Base-by-base conservation (phyloP, 2,329 filamentous ascomycete genomes). In the Chaetothyriales sp. region DNA sequence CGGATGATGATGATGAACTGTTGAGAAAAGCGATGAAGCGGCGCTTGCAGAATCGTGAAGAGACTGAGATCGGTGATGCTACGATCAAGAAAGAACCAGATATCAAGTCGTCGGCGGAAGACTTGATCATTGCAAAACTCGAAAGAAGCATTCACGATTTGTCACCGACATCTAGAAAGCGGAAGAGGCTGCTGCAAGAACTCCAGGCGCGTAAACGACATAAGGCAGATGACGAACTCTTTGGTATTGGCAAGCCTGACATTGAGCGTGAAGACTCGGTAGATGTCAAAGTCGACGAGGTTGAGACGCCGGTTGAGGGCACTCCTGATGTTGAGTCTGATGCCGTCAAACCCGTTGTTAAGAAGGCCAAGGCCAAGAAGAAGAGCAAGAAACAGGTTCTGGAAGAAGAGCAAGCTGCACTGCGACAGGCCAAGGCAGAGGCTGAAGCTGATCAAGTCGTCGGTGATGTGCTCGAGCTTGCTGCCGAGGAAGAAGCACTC, bases 151-250 rank as follows among this genome's bases (percentile, higher is more conserved):
- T 63, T 25, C 62, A 70, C 65, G 61, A 84, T 69, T 64, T 78
- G 25, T 74, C 76, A 19, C 69, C 74, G 20, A 68, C 66, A 39
- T 74, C 73, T n/a, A 72, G 70, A 64, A 92, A 94, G 65, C 80
- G 84, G 57, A 92, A 90, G 66, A 73, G 86, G 42, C 78, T 84
- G 42, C 70, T 80, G 44, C 80, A 82, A 39, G 76, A 85, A 18
- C 78, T 84, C 52, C 76, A 77, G 50, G 77, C 82, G 46, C 78
- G 84, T 48, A 92, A 94, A 66, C 80, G 86, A 47, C 84, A 83
- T 60, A 90, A 88, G 70, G 87, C 86, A 63, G 85, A 89, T 52
- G 85, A 90, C 59, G 84, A 87, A 59, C 72, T 90, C 4, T 88
- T 88, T 62, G 80, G 78, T 12, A 72, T 84, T 44, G 77, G 75